phyloP scores from a whole-genome alignment of 129 eudicot species.

The Chrysanthemum makinoi region DNA sequence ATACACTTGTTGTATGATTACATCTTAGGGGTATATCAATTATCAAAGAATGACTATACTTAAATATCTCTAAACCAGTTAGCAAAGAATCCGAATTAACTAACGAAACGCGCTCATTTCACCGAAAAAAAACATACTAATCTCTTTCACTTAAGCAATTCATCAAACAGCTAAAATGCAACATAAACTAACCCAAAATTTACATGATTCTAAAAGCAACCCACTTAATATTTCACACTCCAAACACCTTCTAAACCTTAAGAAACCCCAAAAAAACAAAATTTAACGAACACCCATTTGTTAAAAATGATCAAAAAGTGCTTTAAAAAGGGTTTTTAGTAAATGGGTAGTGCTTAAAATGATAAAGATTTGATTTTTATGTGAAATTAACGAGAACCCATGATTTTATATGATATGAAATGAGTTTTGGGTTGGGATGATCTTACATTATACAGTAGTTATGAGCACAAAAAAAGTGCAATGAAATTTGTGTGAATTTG shows the following conservation, averaged over 20 bases:
- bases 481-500: constrained; percentile 5
- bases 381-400: constrained; percentile 32
- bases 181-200: constrained; percentile 23
- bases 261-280: neutral
- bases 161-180: constrained; percentile 33
- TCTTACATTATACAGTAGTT: constrained; percentile 36
- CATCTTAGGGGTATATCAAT: constrained; percentile 33
- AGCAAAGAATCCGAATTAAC: constrained; percentile 34
- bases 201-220: constrained; percentile 38
- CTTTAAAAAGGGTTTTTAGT: constrained; percentile 32
- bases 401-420: neutral
- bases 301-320: neutral
- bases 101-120: constrained; percentile 33
- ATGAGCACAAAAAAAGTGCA: constrained; percentile 1
- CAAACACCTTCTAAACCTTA: constrained; percentile 1
- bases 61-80: constrained; percentile 31
- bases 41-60: constrained; percentile 32
- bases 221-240: constrained; percentile 13
- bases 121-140: constrained; percentile 21
- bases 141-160: constrained; percentile 30
- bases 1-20: constrained; percentile 34
- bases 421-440: constrained; percentile 10
- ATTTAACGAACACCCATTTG: constrained; percentile 72
- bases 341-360: constrained; percentile 41
- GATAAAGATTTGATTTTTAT: constrained; percentile 12